A percentile compares a stretch with the other conserved stretches of the same genome.
These are phyloP conservation scores for Ruellia speciosa DNA, from an alignment of 305 asterid species.

Conservation along the genomic window DNA sequence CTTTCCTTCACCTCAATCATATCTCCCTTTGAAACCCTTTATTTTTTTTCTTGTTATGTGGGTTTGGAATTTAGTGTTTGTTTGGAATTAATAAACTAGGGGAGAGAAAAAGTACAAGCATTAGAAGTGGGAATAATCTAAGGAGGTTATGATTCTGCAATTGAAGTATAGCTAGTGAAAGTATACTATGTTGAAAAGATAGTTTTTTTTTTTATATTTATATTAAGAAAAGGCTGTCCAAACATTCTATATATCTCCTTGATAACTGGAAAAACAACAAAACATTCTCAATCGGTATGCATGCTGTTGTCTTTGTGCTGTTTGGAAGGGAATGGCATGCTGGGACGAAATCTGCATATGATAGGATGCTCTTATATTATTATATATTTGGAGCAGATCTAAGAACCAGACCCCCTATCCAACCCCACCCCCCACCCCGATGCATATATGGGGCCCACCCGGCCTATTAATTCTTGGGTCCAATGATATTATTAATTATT, in stretches of 20 bases:
- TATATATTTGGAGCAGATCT: neutral
- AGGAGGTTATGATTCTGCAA: constrained; percentile 46
- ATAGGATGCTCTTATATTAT: neutral
- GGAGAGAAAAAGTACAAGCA: constrained; percentile 42
- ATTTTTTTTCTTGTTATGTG: neutral
- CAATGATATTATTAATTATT: too few species aligned
- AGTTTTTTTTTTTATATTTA: too few species aligned
- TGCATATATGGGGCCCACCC: too few species aligned
- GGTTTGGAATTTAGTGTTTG: constrained; percentile 35
- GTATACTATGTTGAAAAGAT: constrained; percentile 24
- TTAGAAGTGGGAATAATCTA: constrained; percentile 53
- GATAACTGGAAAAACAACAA: constrained; percentile 26
- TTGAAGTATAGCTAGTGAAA: constrained; percentile 28
- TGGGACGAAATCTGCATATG: neutral
- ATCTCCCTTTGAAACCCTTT: constrained; percentile 18
- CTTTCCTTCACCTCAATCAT: constrained; percentile 6
- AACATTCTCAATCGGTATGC: constrained; percentile 43
- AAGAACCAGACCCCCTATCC: neutral
- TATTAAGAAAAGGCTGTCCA: constrained; percentile 18
- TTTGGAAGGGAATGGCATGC: constrained; percentile 76
- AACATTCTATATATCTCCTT: constrained; percentile 46
- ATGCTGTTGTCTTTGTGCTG: constrained; percentile 42
- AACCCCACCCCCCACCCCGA: too few species aligned
- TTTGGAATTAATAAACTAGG: constrained; percentile 13
- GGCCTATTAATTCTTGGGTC: too few species aligned